A percentile compares a stretch with the other conserved stretches of the same genome.
These are phyloP conservation scores for Neurospora terricola DNA, from an alignment of 495 filamentous ascomycete genomes.

Conservation along the genomic window DNA sequence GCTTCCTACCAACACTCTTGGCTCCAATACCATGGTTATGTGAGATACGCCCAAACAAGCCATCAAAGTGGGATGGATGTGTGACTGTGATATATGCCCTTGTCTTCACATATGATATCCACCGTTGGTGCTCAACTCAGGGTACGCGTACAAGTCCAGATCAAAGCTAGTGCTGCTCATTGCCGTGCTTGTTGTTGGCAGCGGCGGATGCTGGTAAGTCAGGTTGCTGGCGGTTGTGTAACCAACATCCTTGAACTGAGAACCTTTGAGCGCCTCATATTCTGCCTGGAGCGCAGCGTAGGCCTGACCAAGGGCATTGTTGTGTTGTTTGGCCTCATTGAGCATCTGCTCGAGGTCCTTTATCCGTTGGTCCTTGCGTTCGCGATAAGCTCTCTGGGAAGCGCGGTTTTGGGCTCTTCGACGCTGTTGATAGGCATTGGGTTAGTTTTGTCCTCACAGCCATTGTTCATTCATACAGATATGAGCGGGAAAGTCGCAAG, in stretches of 20 bases:
- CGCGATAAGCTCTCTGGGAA: slow-evolving; percentile 70
- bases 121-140: slow-evolving; percentile 12
- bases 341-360: slow-evolving; percentile 74
- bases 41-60: background rate
- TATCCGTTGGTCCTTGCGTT: slow-evolving; percentile 75
- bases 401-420: slow-evolving; percentile 49
- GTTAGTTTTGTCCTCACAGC: background rate
- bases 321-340: slow-evolving; percentile 38
- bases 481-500: background rate
- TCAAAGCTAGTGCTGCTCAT: slow-evolving; percentile 15
- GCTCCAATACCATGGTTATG: background rate
- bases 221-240: slow-evolving; percentile 9
- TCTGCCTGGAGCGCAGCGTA: slow-evolving; percentile 32
- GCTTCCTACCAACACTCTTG: background rate
- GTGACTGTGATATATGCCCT: background rate
- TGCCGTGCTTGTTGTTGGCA: slow-evolving; percentile 5
- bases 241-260: slow-evolving; percentile 15
- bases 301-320: slow-evolving; percentile 32
- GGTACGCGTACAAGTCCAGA: slow-evolving; percentile 20
- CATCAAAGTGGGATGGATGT: background rate
- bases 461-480: background rate
- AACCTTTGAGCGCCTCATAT: slow-evolving; percentile 28
- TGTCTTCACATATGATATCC: background rate
- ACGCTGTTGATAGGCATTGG: slow-evolving; percentile 25
- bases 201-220: slow-evolving; percentile 10